A percentile compares a stretch with the other conserved stretches of the same genome.
These are phyloP conservation scores for Hypoxylon fragiforme DNA, from an alignment of 495 filamentous ascomycete species.

Conservation along the genomic window DNA sequence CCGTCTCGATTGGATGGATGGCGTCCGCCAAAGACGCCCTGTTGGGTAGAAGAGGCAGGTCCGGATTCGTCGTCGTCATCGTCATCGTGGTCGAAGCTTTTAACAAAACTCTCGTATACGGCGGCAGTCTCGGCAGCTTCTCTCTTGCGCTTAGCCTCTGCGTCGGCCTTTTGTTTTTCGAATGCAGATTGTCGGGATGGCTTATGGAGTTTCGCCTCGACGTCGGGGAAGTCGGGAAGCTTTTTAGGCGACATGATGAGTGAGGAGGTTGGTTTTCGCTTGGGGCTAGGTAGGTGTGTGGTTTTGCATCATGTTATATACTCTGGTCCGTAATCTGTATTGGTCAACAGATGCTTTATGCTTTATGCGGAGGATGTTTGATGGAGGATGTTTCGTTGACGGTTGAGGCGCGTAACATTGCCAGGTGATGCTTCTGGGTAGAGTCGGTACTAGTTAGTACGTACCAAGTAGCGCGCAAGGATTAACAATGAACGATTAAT, in stretches of 20 bases:
- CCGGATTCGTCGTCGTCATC: conserved; percentile 37
- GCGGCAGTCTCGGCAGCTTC: conserved; percentile 90
- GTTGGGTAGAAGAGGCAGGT: conserved; percentile 31
- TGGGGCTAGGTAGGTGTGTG: neutral
- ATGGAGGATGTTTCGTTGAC: too few species aligned
- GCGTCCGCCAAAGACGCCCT: conserved; percentile 44
- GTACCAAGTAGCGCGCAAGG: too few species aligned
- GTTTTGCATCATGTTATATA: conserved; percentile 14
- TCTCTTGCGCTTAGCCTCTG: conserved; percentile 84
- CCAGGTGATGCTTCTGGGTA: too few species aligned
- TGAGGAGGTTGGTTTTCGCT: neutral
- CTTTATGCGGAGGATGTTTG: too few species aligned
- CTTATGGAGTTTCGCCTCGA: conserved; percentile 79
- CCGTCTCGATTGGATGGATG: conserved; percentile 48
- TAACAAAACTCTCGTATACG: conserved; percentile 87
- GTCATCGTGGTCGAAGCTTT: conserved; percentile 80
- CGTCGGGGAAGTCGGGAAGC: conserved; percentile 73
- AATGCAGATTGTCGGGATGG: conserved; percentile 87
- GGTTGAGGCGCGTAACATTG: too few species aligned
- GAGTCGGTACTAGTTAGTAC: too few species aligned
- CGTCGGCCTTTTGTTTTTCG: conserved; percentile 90
- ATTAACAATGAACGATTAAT: neutral
- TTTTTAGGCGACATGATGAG: conserved; percentile 47
- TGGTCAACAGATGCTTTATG: too few species aligned
- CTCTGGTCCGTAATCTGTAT: neutral